Conservation (phyloP, 2,329 filamentous ascomycete species). For the Penicillium sp. region DNA sequence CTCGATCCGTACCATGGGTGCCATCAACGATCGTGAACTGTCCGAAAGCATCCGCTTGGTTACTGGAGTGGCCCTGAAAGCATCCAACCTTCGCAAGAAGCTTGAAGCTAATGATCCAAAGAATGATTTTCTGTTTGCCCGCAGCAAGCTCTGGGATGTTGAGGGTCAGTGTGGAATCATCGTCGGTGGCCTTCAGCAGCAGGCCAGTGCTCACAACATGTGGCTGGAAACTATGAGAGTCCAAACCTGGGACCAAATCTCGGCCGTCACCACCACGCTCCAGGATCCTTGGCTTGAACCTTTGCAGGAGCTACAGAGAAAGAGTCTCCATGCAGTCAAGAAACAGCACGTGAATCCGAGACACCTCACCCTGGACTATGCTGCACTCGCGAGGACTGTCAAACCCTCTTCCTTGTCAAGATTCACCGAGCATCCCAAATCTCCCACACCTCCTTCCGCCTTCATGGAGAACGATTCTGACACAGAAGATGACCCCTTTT, state of each 20-base stretch:
- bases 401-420: too few species aligned
- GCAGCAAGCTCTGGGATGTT: background rate
- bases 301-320: background rate
- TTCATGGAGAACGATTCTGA: too few species aligned
- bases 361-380: background rate
- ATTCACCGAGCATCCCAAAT: too few species aligned
- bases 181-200: background rate
- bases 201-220: background rate
- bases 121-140: background rate
- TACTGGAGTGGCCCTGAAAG: background rate
- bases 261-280: background rate
- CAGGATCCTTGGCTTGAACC: background rate
- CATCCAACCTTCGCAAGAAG: background rate
- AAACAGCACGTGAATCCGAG: background rate
- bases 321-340: too few species aligned
- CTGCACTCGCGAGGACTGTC: too few species aligned
- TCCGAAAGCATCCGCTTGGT: background rate
- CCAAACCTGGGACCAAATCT: background rate
- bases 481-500: too few species aligned
- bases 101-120: background rate
- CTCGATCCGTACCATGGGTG: background rate
- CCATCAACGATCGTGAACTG: background rate
- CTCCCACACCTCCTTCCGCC: too few species aligned
- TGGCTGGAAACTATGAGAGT: background rate
- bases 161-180: background rate